Percentiles rank a stretch among this genome's conserved stretches.
These are phyloP conservation scores for Xylaria sp. DNA, from an alignment of 2,329 filamentous ascomycete species.

Conservation along the genomic window DNA sequence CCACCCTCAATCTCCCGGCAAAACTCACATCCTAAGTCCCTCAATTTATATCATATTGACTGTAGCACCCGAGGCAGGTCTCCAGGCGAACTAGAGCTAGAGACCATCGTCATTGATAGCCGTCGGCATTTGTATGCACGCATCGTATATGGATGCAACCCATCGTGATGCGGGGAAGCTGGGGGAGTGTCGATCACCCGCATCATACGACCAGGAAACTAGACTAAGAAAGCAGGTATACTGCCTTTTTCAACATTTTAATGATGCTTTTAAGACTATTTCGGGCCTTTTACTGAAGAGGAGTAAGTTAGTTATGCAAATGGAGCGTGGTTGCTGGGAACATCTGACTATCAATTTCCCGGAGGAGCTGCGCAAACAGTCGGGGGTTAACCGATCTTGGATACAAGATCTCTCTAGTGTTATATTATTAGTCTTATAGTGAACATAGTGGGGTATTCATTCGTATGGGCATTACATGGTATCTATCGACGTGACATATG, in stretches of 20 bases:
- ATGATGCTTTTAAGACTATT: neutral
- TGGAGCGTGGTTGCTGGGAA: neutral
- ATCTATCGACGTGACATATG: neutral
- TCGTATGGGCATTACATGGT: no score
- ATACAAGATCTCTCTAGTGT: neutral
- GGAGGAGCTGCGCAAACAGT: neutral
- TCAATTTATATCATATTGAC: slow-evolving; percentile 17
- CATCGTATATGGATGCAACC: slow-evolving; percentile 28
- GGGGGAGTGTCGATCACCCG: slow-evolving; percentile 19
- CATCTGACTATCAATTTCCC: neutral
- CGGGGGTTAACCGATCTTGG: neutral
- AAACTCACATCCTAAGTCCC: neutral
- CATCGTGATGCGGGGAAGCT: slow-evolving; percentile 28
- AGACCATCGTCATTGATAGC: slow-evolving; percentile 20
- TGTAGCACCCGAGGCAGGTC: no score
- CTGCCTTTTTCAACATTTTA: neutral
- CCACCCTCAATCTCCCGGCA: neutral
- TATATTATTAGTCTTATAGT: neutral
- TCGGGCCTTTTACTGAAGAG: slow-evolving; percentile 24
- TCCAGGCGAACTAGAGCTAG: neutral
- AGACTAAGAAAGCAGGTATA: slow-evolving; percentile 16
- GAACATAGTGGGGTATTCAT: no score
- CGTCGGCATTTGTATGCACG: slow-evolving; percentile 7
- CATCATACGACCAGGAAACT: slow-evolving; percentile 10
- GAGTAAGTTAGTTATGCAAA: neutral